Conservation (phyloP, 768 basidiomycete species). For the Panaeolus cyanescens region DNA sequence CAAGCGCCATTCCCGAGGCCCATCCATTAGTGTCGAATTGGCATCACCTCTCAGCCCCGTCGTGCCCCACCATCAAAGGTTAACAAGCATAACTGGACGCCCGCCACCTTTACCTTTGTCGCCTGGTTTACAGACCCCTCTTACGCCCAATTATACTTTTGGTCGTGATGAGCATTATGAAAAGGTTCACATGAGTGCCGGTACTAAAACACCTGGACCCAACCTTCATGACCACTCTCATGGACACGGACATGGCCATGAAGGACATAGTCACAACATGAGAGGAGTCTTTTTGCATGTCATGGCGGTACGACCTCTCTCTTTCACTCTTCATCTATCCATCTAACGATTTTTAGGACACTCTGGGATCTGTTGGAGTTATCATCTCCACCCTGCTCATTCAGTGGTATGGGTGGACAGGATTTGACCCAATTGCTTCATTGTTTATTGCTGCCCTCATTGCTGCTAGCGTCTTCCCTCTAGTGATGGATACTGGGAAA, state of each 20-base stretch:
- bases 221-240: slow-evolving; percentile 44
- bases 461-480: slow-evolving; percentile 92
- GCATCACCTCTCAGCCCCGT: not conserved
- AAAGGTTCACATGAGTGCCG: slow-evolving; percentile 41
- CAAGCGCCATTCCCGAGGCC: not conserved
- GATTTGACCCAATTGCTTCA: slow-evolving; percentile 97
- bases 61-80: not conserved
- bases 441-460: slow-evolving; percentile 95
- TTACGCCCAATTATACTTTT: slow-evolving; percentile 66
- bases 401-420: slow-evolving; percentile 96
- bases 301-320: slow-evolving; percentile 70
- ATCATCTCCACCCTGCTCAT: slow-evolving; percentile 97
- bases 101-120: slow-evolving; percentile 23
- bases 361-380: slow-evolving; percentile 95
- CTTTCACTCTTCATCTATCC: not conserved
- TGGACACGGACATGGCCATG: slow-evolving; percentile 47
- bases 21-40: not conserved
- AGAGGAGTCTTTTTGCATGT: slow-evolving; percentile 98
- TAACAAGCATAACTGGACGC: not conserved
- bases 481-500: slow-evolving; percentile 91
- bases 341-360: slow-evolving; percentile 58
- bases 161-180: slow-evolving; percentile 54
- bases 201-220: slow-evolving; percentile 34
- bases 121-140: slow-evolving; percentile 42
- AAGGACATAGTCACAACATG: slow-evolving; percentile 98